Conservation (phyloP, 179 eudicot species). For the Sideroxylon spinosum region DNA sequence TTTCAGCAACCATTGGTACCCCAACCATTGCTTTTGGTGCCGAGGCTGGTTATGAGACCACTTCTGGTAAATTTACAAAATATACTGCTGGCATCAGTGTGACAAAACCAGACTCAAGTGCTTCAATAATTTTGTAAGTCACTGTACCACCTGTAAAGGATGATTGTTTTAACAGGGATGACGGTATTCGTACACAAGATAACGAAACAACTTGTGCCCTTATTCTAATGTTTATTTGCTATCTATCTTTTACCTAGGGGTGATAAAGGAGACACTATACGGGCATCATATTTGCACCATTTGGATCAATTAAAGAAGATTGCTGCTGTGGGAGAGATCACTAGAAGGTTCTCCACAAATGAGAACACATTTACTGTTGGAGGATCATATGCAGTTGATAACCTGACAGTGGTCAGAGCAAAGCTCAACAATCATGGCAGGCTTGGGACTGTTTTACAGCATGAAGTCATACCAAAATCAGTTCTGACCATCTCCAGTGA, state of each 20-base stretch:
- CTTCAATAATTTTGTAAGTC: slow-evolving; percentile 78
- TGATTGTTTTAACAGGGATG: not conserved
- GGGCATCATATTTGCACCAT: slow-evolving; percentile 74
- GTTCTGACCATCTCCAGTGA: slow-evolving; percentile 76
- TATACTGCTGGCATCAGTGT: slow-evolving; percentile 82
- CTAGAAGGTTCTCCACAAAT: slow-evolving; percentile 80
- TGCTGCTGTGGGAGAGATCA: slow-evolving; percentile 72
- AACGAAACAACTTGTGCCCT: not conserved
- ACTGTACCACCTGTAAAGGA: not conserved
- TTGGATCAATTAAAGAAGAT: slow-evolving; percentile 63
- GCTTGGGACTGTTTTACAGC: slow-evolving; percentile 73
- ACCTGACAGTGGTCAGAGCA: slow-evolving; percentile 58
- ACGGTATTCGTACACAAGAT: not conserved
- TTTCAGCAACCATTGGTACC: slow-evolving; percentile 82
- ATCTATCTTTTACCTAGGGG: slow-evolving; percentile 40
- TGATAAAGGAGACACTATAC: slow-evolving; percentile 86
- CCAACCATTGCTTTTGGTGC: slow-evolving; percentile 85
- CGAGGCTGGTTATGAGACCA: slow-evolving; percentile 85
- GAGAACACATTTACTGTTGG: slow-evolving; percentile 94
- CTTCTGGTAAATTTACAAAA: slow-evolving; percentile 58
- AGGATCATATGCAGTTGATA: slow-evolving; percentile 64
- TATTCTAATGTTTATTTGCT: not conserved
- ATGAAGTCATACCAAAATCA: slow-evolving; percentile 74
- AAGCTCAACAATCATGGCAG: slow-evolving; percentile 90
- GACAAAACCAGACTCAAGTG: slow-evolving; percentile 75